Base-by-base conservation (phyloP, 108 stramenopile species). In the Nitzschia palea region DNA sequence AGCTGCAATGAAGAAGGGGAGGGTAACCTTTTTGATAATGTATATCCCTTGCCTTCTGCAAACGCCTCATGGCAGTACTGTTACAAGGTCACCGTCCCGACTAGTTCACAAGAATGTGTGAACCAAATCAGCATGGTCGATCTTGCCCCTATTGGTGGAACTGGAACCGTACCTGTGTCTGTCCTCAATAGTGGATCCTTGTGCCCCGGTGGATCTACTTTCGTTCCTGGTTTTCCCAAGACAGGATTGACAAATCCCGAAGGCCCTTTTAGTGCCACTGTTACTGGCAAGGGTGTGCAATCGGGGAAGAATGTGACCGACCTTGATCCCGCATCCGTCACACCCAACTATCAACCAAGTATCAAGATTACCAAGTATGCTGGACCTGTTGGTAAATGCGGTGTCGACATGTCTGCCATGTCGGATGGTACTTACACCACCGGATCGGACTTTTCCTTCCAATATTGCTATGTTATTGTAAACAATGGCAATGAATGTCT, bases 401-500 rank as follows among this genome's bases (percentile, higher is more conserved):
- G 18, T 18, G 47, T 48, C 47, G 15, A n/a, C 47, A n/a, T 48
- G 47, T 48, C 47, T 14, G 8, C 37, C 18, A 10, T 48, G 47
- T 8, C n/a, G 4, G 47, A 48, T 48, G 47, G 18, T 20, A 48
- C n/a, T 18, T 48, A 48, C n/a, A 4, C 4, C 18, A 4, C 47
- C 4, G 15, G 4, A n/a, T 40, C 37, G 14, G 47, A 48, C n/a
- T 5, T 4, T 20, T 20, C 47, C 15, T n/a, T n/a, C n/a, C n/a
- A n/a, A n/a, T 48, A 18, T 20, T 48, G 47, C n/a, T 48, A 48
- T 20, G 5, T 4, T 4, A 18, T 48, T 18, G n/a, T n/a, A 10
- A 48, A 48, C 47, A 48, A 12, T 5, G 47, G 47, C 47, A 48
- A 48, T 18, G 47, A n/a, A 20, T 48, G 47, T 20, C 47, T 48